Base-by-base conservation (phyloP, 1,284 basidiomycete genomes). In the Entoloma clypeatum region DNA sequence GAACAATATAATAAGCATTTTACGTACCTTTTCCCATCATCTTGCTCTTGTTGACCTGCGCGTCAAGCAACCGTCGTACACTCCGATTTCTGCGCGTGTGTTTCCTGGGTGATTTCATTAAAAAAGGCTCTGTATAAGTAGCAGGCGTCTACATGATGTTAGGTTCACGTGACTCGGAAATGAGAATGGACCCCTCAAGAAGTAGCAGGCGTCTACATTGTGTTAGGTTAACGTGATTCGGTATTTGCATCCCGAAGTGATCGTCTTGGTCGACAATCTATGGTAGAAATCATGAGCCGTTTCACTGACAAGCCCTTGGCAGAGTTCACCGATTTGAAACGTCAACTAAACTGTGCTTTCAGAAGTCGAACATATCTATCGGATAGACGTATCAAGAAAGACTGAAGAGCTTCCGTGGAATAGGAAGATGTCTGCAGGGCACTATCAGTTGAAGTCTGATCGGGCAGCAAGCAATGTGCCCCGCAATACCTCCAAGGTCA, bases 211-310 rank as follows among this genome's bases (percentile, higher is more conserved):
- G n/a, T n/a, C n/a, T n/a, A n/a, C n/a, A n/a, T n/a, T n/a, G n/a
- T n/a, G n/a, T n/a, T n/a, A n/a, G n/a, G n/a, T n/a, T n/a, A n/a
- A n/a, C n/a, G n/a, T n/a, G n/a, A n/a, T n/a, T n/a, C n/a, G n/a
- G n/a, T n/a, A 91, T 79, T 51, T 86, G 77, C 91, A 99, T 96
- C 1, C 94, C 84, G 36, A 92, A 77, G 61, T 91, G 84, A 58
- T 99, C 95, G 55, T 99, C 94, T 56, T 91, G 79, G 30, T 77
- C 67, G 5, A 98, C 81, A 49, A 93, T 87, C 91, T 95, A 53
- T 6, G 9, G 13, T n/a, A n/a, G 3, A 41, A 11, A n/a, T 39
- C 24, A 32, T 39, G 26, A 33, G 13, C 14, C 14, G 14, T 11
- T 24, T 11, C 14, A 36, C 9, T 31, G 17, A 6, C 14, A 11